A percentile compares a stretch with the other conserved stretches of the same genome.
These are phyloP conservation scores for Sungouiozyma ichnusensis DNA, from an alignment of 805 yeast species.

Conservation along the genomic window DNA sequence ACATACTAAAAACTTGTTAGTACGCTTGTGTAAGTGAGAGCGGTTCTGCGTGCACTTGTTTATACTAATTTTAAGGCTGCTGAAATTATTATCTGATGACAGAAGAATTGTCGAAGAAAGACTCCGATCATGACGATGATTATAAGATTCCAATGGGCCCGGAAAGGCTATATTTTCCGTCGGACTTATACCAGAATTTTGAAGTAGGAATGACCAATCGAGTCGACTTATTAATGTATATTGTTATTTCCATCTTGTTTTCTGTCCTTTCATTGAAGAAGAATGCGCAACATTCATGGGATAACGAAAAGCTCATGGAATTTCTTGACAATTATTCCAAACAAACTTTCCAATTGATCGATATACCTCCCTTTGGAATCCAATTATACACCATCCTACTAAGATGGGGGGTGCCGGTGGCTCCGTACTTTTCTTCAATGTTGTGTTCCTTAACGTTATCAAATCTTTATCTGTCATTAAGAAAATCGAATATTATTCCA, in stretches of 20 bases:
- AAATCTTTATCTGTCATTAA: slow-evolving; percentile 12
- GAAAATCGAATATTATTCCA: slow-evolving; percentile 30
- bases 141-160: slow-evolving; percentile 6
- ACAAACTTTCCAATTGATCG: slow-evolving; percentile 10
- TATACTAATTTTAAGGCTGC: too few relatives aligned
- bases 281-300: not conserved
- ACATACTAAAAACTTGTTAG: too few relatives aligned
- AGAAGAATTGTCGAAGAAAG: not conserved
- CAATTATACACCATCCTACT: slow-evolving; percentile 14
- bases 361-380: slow-evolving; percentile 17
- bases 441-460: slow-evolving; percentile 9
- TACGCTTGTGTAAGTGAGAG: too few relatives aligned
- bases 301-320: not conserved
- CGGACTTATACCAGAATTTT: slow-evolving; percentile 6
- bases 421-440: slow-evolving; percentile 5
- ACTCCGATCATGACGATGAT: not conserved
- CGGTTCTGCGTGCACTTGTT: too few relatives aligned
- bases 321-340: not conserved
- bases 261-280: not conserved
- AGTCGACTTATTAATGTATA: slow-evolving; percentile 4
- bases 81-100: not conserved
- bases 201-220: slow-evolving; percentile 7
- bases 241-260: not conserved
- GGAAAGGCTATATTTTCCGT: slow-evolving; percentile 8
- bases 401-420: not conserved